Evolutionary conservation across 257 asterid genomes (phyloP), one percentile per base, ranked within the genome.

Genomic region (Solanum lignicaule): DNA sequence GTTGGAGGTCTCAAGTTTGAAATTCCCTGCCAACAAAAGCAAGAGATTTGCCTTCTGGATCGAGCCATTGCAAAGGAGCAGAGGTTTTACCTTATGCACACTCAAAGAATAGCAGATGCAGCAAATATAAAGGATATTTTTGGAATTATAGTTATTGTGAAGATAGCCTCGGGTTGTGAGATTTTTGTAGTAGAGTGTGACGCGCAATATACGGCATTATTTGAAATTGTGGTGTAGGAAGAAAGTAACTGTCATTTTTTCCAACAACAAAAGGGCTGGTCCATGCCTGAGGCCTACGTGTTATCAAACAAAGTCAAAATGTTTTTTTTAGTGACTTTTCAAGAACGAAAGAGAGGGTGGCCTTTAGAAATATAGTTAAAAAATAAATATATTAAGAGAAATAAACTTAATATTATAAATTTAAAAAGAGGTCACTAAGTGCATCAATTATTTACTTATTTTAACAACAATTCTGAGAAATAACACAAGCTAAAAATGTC

Each of bases 231-330:
- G 48, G 52, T 11, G 52, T 74, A 74, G 25, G 84, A 78, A 14
- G 31, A 78, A 27, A 41, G 25, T 14, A 78, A 25, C 16, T 39
- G 11, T 76, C 1, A 23, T 10, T 29, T 75, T 29, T 76, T 21
- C n/a, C 9, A 43, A 43, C 23, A 35, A 76, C 7, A 8, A 76
- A 78, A 15, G 20, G 85, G 4, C 3, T 81, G 68, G 85, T 81
- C 85, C 68, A 81, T 81, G 85, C 66, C 2, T 39, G 9, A 79
- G 66, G 85, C 41, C 7, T 81, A 16, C 27, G 85, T 81, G 85
- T 29, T 81, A 16, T 81, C 41, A 18, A 46, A 46, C 18, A 81
- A 81, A 46, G 85, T 81, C 58, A 81, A 81, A 81, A 18, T n/a
- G 7, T 48, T 18, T 39, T 36, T 3, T 27, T 25, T 1, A 4